Evolutionary conservation across 140 eudicot genomes (phyloP), one percentile per base, ranked within the genome.

Genomic region (Stevia rebaudiana): DNA sequence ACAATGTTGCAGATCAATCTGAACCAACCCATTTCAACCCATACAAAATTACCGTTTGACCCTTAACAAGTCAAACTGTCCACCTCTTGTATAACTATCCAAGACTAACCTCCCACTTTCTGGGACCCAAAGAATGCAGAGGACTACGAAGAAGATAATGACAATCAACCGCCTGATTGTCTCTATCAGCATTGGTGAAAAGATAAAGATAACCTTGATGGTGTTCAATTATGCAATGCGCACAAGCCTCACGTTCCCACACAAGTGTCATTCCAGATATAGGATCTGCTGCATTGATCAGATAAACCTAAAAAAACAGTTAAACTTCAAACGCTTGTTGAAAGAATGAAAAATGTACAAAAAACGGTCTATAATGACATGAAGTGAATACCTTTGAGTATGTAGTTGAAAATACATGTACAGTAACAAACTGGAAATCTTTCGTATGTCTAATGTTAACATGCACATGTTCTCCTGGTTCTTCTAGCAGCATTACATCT

Each of bases 281-380:
- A 52, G 98, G 98, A 76, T 85, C 83, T 22, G 92, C 87, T 65
- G 95, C 88, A 77, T 91, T 80, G 31, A 91, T 80, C 69, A 91
- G 68, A 79, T 71, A 88, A 31, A 87, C 92, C 98, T 91, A 80
- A 23, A 58, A 58, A 44, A 15, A 67, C 72, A 60, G 77, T 68
- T 74, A 70, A 39, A 65, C 67, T 35, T 65, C 15, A 44, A 62
- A 69, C 64, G 63, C 30, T 28, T 36, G 69, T 58, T 48, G 28
- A 65, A 70, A 48, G 7, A 36, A 54, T 51, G 3, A 41, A 11
- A 19, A 10, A 28, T 7, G 11, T 21, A 25, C 8, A 21, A 8
- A 18, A 1, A 36, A 19, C 36, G 11, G 19, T 60, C n/a, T n/a
- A n/a, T n/a, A n/a, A n/a, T n/a, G n/a, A 16, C 19, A 68, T 28